A percentile compares a stretch with the other conserved stretches of the same genome.
Evolutionary conservation across 2,329 filamentous ascomycete genomes (phyloP).

Genomic region (Alternaria brassicicola): DNA sequence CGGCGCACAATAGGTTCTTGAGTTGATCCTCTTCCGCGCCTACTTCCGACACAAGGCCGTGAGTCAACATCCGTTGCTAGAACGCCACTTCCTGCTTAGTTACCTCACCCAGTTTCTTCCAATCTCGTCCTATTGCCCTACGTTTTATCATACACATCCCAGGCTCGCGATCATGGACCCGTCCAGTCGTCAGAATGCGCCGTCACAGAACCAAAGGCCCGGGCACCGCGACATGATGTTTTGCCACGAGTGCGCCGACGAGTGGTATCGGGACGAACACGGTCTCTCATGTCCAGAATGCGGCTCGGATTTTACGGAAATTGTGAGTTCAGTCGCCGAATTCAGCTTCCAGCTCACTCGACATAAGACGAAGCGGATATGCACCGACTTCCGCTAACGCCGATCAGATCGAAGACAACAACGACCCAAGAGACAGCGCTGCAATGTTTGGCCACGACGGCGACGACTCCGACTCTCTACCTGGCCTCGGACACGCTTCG

Average conservation of each 20-base stretch:
- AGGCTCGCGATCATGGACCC: slow-evolving; percentile 31
- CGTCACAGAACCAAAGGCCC: slow-evolving; percentile 25
- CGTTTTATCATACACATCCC: not conserved
- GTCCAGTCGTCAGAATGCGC: slow-evolving; percentile 23
- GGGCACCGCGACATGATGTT: slow-evolving; percentile 71
- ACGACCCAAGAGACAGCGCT: slow-evolving; percentile 65
- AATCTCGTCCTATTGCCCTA: slow-evolving; percentile 1
- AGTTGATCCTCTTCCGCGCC: slow-evolving; percentile 17
- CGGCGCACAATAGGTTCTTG: slow-evolving; percentile 35
- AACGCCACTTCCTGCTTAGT: slow-evolving; percentile 7
- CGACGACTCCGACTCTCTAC: slow-evolving; percentile 38
- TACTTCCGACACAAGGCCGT: slow-evolving; percentile 25
- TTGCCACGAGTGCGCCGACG: slow-evolving; percentile 79
- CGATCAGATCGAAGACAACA: slow-evolving; percentile 57
- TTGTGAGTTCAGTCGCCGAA: slow-evolving; percentile 64
- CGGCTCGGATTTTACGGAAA: slow-evolving; percentile 78
- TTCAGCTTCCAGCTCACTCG: slow-evolving; percentile 11
- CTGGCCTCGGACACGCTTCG: slow-evolving; percentile 33
- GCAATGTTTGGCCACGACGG: slow-evolving; percentile 32
- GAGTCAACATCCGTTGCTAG: slow-evolving; percentile 6
- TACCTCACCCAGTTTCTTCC: not conserved
- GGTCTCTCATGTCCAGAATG: slow-evolving; percentile 79
- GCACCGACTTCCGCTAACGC: slow-evolving; percentile 25
- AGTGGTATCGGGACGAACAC: slow-evolving; percentile 78
- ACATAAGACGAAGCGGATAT: slow-evolving; percentile 4